A percentile compares a stretch with the other conserved stretches of the same genome.
Conservation (phyloP, 306 rosid genomes). For the Amphicarpaea edgeworthii region DNA sequence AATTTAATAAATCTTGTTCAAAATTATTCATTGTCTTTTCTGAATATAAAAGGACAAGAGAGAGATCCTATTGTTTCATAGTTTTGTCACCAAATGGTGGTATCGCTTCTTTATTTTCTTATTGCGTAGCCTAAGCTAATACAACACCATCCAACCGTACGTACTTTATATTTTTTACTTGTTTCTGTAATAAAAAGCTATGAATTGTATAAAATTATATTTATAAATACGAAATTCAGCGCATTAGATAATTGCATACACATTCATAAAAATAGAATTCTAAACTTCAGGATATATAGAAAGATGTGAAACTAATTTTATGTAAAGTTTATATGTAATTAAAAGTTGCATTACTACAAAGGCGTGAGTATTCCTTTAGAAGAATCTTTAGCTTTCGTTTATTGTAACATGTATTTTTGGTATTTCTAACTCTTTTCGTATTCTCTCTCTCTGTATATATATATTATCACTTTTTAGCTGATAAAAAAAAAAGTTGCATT, state of each 20-base stretch:
- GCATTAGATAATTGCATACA: not conserved
- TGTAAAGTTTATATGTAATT: not conserved
- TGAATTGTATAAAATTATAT: not conserved
- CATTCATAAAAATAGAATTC: not conserved
- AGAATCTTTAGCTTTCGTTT: no score
- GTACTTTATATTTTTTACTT: not conserved
- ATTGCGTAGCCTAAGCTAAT: not conserved
- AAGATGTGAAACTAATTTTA: not conserved
- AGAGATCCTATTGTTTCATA: not conserved
- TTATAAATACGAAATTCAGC: not conserved
- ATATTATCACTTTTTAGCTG: no score
- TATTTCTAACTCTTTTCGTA: no score
- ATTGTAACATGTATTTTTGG: no score
- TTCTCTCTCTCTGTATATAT: no score
- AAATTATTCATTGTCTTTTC: slow-evolving; percentile 14
- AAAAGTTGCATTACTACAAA: no score
- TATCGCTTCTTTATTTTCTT: not conserved
- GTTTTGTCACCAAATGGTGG: not conserved
- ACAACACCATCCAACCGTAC: not conserved
- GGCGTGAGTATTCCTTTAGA: no score
- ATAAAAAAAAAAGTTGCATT: no score
- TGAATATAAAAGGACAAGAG: not conserved
- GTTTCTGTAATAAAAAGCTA: not conserved
- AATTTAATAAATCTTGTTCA: not conserved
- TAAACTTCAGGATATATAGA: not conserved